Percentiles rank a stretch among this genome's conserved stretches.
These are phyloP conservation scores for Sugiyamaella paludigena DNA, from an alignment of 1,139 yeast genomes.

Conservation along the genomic window DNA sequence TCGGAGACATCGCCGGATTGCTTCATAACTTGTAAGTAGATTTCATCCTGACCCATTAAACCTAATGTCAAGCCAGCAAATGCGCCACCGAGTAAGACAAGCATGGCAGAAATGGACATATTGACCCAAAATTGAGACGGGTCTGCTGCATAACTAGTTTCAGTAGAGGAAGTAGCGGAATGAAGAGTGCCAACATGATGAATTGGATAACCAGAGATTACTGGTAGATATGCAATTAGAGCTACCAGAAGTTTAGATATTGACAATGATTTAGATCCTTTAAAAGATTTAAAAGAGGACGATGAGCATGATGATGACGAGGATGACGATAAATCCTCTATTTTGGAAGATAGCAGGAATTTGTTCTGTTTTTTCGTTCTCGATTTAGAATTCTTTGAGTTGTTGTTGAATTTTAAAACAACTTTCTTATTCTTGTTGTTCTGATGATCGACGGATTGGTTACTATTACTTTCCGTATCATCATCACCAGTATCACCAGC, in stretches of 20 bases:
- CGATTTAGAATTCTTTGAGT: no score
- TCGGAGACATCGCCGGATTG: slow-evolving; percentile 55
- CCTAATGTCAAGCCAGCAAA: slow-evolving; percentile 96
- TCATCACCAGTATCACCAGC: not conserved
- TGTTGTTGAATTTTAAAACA: no score
- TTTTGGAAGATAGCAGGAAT: no score
- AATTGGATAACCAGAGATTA: slow-evolving; percentile 14
- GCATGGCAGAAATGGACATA: slow-evolving; percentile 55
- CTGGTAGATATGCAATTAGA: slow-evolving; percentile 25
- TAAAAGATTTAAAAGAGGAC: not conserved
- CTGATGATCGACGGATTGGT: no score
- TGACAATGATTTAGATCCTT: slow-evolving; percentile 1
- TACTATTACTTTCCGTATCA: no score
- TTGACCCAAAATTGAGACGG: slow-evolving; percentile 47
- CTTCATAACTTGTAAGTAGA: slow-evolving; percentile 52
- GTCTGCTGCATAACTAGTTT: slow-evolving; percentile 6
- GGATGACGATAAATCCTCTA: no score
- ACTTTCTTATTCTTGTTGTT: not conserved
- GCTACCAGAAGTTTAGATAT: slow-evolving; percentile 24
- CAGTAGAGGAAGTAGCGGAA: slow-evolving; percentile 3
- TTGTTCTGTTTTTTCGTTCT: no score
- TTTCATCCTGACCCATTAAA: slow-evolving; percentile 97
- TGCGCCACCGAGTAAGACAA: slow-evolving; percentile 89
- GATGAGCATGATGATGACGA: not conserved
- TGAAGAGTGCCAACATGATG: slow-evolving; percentile 9